These are phyloP conservation scores for Darksidea phi DNA, from an alignment of 495 filamentous ascomycete species.

Conservation along the genomic window DNA sequence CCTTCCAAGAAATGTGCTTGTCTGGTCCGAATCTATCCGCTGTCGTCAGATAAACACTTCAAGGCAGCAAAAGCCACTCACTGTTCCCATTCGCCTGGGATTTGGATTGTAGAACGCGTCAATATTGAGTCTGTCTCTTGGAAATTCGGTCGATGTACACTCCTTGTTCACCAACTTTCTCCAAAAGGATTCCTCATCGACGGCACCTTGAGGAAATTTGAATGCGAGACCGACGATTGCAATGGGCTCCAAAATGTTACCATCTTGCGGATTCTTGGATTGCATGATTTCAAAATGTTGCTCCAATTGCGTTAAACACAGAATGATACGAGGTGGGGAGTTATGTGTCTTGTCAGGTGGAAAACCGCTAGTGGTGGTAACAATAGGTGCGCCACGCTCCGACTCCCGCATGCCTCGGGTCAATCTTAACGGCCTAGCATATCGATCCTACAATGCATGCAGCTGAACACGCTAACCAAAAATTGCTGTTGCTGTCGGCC, in stretches of 20 bases:
- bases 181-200: background rate
- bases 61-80: background rate
- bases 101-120: conserved; percentile 6
- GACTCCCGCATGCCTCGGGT: too few species aligned
- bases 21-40: conserved; percentile 4
- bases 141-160: background rate
- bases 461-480: too few species aligned
- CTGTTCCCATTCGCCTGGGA: background rate
- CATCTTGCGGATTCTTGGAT: background rate
- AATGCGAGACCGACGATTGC: conserved; percentile 4
- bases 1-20: conserved; percentile 4
- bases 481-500: too few species aligned
- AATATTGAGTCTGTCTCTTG: conserved; percentile 10
- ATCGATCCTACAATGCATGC: too few species aligned
- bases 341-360: too few species aligned
- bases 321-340: too few species aligned
- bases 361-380: too few species aligned
- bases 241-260: conserved; percentile 7
- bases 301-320: too few species aligned
- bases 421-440: too few species aligned
- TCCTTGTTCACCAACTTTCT: background rate
- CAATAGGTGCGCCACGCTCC: too few species aligned
- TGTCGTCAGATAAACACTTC: background rate
- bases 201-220: conserved; percentile 1
- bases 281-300: background rate